phyloP scores from a whole-genome alignment of 2,329 filamentous ascomycete species.

The Iodosphaeria phyllophila region DNA sequence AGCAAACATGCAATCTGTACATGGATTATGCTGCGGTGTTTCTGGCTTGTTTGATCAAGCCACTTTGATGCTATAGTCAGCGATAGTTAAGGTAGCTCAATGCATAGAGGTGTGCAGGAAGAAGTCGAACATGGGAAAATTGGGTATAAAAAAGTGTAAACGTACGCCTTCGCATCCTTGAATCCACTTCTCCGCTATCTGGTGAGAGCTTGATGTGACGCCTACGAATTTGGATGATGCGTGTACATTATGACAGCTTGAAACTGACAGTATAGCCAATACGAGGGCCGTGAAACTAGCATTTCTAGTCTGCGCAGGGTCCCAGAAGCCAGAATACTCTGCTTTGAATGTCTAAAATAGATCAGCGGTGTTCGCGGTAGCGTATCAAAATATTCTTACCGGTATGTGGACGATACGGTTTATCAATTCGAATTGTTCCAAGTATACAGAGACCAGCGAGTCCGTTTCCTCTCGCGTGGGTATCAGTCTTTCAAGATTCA shows the following conservation, averaged over 20 bases:
- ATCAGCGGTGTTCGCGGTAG: too few species aligned
- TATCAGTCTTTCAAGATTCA: constrained; percentile 28
- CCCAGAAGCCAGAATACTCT: constrained; percentile 37
- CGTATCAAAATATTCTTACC: too few species aligned
- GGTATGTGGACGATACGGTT: constrained; percentile 40
- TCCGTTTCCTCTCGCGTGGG: constrained; percentile 28
- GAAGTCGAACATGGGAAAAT: too few species aligned
- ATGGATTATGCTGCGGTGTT: constrained; percentile 39
- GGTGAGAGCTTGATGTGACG: constrained; percentile 36
- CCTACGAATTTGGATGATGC: constrained; percentile 34
- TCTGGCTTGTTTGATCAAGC: constrained; percentile 36
- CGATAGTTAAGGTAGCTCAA: too few species aligned
- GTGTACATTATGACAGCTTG: constrained; percentile 35
- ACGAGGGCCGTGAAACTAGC: constrained; percentile 37
- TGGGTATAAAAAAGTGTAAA: too few species aligned
- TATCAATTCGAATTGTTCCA: constrained; percentile 35
- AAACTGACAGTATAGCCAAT: constrained; percentile 40
- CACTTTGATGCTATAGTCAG: too few species aligned
- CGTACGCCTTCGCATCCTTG: constrained; percentile 33
- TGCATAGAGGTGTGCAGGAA: too few species aligned
- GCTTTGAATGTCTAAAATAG: constrained; percentile 37
- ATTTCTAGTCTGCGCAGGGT: constrained; percentile 21
- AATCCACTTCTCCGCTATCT: constrained; percentile 36
- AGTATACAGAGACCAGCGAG: constrained; percentile 27
- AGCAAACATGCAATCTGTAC: constrained; percentile 40